Percentiles rank a stretch among this genome's conserved stretches.
phyloP scores from a whole-genome alignment of 148 eudicot species.

The Camellia lanceoleosa region DNA sequence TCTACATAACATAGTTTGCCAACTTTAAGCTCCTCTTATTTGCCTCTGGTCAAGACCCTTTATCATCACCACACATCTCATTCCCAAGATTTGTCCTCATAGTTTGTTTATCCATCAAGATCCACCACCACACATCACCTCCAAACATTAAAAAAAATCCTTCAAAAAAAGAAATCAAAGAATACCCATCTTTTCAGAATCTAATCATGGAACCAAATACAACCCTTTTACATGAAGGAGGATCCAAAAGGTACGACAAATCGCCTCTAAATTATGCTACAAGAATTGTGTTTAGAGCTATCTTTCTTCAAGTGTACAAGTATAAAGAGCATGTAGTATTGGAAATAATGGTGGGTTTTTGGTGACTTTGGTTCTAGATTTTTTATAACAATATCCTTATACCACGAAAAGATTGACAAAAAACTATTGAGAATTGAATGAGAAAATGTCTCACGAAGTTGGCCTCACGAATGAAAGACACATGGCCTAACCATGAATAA shows the following conservation, averaged over 20 bases:
- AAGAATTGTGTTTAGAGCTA: background rate
- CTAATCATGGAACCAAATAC: too few relatives aligned
- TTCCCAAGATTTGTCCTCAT: conserved; percentile 25
- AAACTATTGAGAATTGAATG: too few relatives aligned
- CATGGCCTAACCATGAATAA: too few relatives aligned
- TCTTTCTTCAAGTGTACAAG: too few relatives aligned
- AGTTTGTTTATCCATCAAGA: conserved; percentile 34
- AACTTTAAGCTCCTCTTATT: conserved; percentile 44
- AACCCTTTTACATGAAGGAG: background rate
- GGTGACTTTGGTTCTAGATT: background rate
- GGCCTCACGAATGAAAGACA: too few relatives aligned
- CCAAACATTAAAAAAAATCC: background rate
- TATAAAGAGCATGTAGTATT: background rate
- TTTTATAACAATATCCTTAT: too few relatives aligned
- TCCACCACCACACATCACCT: background rate
- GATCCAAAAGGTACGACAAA: background rate
- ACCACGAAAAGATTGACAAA: too few relatives aligned
- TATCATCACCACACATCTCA: conserved; percentile 16
- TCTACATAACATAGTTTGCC: conserved; percentile 45
- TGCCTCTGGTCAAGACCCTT: conserved; percentile 30
- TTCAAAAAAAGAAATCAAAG: background rate
- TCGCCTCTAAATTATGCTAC: conserved; percentile 14
- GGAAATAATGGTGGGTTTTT: too few relatives aligned
- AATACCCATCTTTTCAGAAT: background rate
- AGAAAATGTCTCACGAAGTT: too few relatives aligned